Conservation (phyloP, 2,329 filamentous ascomycete genomes). For the Tricladium varicosporioides region DNA sequence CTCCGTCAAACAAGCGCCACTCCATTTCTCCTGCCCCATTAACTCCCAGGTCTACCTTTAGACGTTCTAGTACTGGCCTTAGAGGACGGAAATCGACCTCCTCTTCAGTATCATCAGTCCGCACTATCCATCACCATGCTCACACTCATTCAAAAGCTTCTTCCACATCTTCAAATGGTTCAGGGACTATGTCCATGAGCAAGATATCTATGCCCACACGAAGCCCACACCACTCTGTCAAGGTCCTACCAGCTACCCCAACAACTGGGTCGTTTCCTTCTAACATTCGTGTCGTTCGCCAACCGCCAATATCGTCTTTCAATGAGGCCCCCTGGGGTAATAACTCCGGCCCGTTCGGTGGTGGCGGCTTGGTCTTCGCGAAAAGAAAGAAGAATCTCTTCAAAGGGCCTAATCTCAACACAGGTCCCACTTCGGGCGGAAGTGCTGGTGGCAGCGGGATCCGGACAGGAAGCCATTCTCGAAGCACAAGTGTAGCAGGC, state of each 20-base stretch:
- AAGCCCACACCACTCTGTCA: constrained; percentile 86
- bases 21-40: constrained; percentile 84
- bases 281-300: constrained; percentile 80
- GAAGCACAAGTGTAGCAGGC: constrained; percentile 62
- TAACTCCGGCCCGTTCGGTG: constrained; percentile 55
- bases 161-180: constrained; percentile 81
- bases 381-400: constrained; percentile 79
- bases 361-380: constrained; percentile 69
- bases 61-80: constrained; percentile 78
- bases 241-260: constrained; percentile 90
- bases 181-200: constrained; percentile 68
- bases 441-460: constrained; percentile 29
- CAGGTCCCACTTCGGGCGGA: constrained; percentile 12
- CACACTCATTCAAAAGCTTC: constrained; percentile 92
- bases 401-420: constrained; percentile 71
- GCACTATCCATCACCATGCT: constrained; percentile 83
- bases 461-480: constrained; percentile 41
- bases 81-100: constrained; percentile 94
- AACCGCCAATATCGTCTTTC: constrained; percentile 49
- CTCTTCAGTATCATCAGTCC: constrained; percentile 88
- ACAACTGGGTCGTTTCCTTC: constrained; percentile 73
- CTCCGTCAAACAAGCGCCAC: constrained; percentile 62
- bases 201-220: constrained; percentile 64
- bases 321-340: constrained; percentile 54
- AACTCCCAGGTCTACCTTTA: constrained; percentile 82